These are phyloP conservation scores for Dioscorea cayenensis DNA, from an alignment of 116 monocot genomes.

Conservation along the genomic window DNA sequence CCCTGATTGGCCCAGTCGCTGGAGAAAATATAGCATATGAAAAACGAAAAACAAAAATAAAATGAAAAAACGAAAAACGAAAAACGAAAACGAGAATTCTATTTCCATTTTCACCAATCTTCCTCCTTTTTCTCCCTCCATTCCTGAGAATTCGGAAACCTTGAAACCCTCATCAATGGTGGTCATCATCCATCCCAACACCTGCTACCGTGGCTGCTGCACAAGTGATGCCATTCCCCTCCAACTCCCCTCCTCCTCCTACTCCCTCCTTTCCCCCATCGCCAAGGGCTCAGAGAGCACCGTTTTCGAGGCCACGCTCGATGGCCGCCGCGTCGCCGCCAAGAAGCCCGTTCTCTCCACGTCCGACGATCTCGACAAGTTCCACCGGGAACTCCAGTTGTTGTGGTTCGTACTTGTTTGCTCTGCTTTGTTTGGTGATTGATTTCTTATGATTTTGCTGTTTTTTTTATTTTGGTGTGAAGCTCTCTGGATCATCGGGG, in stretches of 20 bases:
- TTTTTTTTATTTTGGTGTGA: constrained; percentile 7
- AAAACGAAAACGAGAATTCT: too few species aligned
- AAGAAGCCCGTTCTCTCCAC: constrained; percentile 90
- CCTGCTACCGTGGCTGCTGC: constrained; percentile 90
- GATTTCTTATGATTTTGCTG: constrained; percentile 1
- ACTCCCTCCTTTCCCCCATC: constrained; percentile 58
- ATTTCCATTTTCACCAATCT: too few species aligned
- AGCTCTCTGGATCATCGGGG: constrained; percentile 76
- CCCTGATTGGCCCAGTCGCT: too few species aligned
- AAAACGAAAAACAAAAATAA: too few species aligned
- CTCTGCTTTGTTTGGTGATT: neutral
- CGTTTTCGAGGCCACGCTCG: constrained; percentile 59
- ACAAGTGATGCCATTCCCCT: constrained; percentile 56
- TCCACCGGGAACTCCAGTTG: constrained; percentile 80
- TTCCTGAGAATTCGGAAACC: too few species aligned
- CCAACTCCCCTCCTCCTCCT: constrained; percentile 60
- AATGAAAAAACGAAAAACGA: too few species aligned
- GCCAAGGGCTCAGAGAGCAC: constrained; percentile 84
- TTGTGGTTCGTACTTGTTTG: constrained; percentile 42
- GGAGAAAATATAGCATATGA: too few species aligned
- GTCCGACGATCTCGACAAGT: constrained; percentile 80
- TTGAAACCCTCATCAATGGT: constrained; percentile 5
- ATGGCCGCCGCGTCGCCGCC: constrained; percentile 59
- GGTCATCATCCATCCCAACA: constrained; percentile 40
- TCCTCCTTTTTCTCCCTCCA: too few species aligned